A percentile compares a stretch with the other conserved stretches of the same genome.
Evolutionary conservation across 805 yeast species (phyloP).

Genomic region (Candida silvatica): DNA sequence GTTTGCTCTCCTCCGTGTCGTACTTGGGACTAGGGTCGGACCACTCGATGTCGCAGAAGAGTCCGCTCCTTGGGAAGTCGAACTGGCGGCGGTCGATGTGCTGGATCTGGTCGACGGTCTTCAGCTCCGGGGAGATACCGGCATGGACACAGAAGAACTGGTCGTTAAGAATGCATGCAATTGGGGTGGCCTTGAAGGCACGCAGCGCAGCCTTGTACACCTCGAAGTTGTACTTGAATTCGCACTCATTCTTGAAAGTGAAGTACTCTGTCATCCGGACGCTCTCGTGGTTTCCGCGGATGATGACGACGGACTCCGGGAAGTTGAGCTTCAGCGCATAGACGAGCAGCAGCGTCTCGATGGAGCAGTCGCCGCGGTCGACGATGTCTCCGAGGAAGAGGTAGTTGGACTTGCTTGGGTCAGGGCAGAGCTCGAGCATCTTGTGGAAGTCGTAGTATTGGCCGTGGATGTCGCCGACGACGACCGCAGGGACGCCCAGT

Average conservation of each 20-base stretch:
- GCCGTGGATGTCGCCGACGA: conserved; percentile 97
- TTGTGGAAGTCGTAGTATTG: conserved; percentile 88
- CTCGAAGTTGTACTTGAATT: conserved; percentile 63
- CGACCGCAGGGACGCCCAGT: conserved; percentile 87
- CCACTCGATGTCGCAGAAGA: conserved; percentile 94
- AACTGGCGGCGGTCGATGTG: conserved; percentile 61
- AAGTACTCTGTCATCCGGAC: conserved; percentile 88
- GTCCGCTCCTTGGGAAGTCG: conserved; percentile 88
- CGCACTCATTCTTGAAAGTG: conserved; percentile 86
- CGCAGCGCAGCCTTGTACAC: conserved; percentile 67
- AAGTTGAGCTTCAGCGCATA: conserved; percentile 73
- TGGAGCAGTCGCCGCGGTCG: conserved; percentile 88
- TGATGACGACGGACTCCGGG: conserved; percentile 66
- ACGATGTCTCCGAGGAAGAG: conserved; percentile 92
- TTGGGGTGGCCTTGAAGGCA: conserved; percentile 79
- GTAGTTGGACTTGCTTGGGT: conserved; percentile 63
- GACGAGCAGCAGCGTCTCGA: conserved; percentile 71
- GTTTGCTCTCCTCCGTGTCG: conserved; percentile 33
- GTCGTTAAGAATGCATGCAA: conserved; percentile 86
- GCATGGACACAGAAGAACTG: conserved; percentile 97
- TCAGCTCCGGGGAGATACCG: conserved; percentile 82
- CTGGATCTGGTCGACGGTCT: conserved; percentile 58
- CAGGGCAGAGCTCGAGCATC: conserved; percentile 87
- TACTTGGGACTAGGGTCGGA: conserved; percentile 89
- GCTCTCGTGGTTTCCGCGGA: conserved; percentile 94